Evolutionary conservation across 108 stramenopile genomes (phyloP).

Genomic region (Pseudonitzschia multiseries): DNA sequence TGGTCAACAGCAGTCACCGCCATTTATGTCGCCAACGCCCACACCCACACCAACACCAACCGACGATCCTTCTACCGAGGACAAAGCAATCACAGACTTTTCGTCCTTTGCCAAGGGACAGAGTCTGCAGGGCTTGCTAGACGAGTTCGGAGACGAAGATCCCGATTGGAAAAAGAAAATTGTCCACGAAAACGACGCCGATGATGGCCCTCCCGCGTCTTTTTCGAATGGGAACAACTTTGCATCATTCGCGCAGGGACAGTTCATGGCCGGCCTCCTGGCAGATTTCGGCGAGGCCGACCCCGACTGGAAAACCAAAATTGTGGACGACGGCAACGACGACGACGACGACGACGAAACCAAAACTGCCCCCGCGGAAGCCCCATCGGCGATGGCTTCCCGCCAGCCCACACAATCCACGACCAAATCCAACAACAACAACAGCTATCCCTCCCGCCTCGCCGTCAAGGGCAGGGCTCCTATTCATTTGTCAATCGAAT

Average conservation of each 20-base stretch:
- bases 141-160: constrained; percentile 77
- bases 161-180: constrained; percentile 54
- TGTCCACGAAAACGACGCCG: constrained; percentile 17
- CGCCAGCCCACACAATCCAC: not conserved
- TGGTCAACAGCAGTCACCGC: not conserved
- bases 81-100: not conserved
- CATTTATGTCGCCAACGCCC: not conserved
- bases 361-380: not conserved
- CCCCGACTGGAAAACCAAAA: constrained; percentile 56
- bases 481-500: constrained; percentile 69
- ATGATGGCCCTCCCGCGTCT: not conserved
- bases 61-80: not conserved
- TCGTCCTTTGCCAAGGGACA: not conserved
- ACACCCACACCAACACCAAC: not conserved
- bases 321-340: not conserved
- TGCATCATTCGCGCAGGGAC: not conserved
- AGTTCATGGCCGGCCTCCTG: constrained; percentile 49
- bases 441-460: constrained; percentile 21
- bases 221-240: not conserved
- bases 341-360: not conserved
- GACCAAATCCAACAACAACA: not conserved
- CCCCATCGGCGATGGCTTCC: not conserved
- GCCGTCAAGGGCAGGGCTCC: constrained; percentile 68
- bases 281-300: constrained; percentile 77
- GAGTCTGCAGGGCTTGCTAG: not conserved